phyloP scores from a whole-genome alignment of 164 flowering plant genomes.

The Piper longum region DNA sequence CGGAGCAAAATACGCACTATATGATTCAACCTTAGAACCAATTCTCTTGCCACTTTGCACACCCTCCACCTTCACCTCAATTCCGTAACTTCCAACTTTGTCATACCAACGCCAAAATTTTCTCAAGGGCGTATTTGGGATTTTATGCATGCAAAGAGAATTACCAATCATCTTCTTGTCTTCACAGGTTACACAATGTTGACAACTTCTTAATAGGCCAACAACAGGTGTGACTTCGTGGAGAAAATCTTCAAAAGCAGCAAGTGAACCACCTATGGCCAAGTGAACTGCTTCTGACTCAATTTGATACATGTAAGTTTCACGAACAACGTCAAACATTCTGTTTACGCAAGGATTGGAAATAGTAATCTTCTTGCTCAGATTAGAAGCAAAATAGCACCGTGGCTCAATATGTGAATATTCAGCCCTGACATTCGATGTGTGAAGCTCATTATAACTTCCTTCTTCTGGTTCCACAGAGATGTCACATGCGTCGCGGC shows the following conservation, averaged over 20 bases:
- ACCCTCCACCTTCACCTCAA: slow-evolving; percentile 46
- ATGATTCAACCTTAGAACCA: slow-evolving; percentile 18
- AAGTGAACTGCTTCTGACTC: slow-evolving; percentile 37
- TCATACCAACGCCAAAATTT: slow-evolving; percentile 77
- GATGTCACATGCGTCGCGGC: neutral
- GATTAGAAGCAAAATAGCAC: too few species aligned
- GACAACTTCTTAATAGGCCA: slow-evolving; percentile 7
- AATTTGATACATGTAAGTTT: slow-evolving; percentile 29
- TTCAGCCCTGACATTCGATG: too few species aligned
- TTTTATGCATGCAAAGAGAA: slow-evolving; percentile 36
- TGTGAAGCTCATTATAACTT: too few species aligned
- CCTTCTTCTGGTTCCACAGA: neutral
- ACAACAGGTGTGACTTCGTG: slow-evolving; percentile 42
- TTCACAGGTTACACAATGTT: slow-evolving; percentile 19
- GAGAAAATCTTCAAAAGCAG: slow-evolving; percentile 54
- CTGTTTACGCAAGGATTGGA: neutral
- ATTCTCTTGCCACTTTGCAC: slow-evolving; percentile 17
- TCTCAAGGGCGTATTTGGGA: slow-evolving; percentile 29
- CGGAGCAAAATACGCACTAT: slow-evolving; percentile 62
- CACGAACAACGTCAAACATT: slow-evolving; percentile 24
- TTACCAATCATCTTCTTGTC: slow-evolving; percentile 10
- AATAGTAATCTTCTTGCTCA: too few species aligned
- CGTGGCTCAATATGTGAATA: too few species aligned
- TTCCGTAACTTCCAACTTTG: slow-evolving; percentile 50
- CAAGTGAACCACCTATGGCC: slow-evolving; percentile 42